Evolutionary conservation across 176 grass and related monocot genomes (phyloP).

Genomic region (Microstegium vimineum): DNA sequence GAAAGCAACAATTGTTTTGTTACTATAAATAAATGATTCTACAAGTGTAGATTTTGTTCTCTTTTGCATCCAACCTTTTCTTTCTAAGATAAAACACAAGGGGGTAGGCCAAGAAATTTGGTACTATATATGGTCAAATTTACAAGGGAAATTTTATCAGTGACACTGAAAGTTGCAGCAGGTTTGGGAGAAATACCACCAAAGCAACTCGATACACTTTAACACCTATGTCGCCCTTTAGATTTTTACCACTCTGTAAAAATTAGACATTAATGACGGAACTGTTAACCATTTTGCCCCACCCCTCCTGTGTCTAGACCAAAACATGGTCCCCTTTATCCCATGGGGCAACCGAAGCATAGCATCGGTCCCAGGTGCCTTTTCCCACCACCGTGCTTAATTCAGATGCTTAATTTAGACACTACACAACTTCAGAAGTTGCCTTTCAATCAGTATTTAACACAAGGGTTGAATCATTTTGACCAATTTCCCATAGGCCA

Average conservation of each 20-base stretch:
- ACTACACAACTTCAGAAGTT: neutral
- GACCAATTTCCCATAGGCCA: neutral
- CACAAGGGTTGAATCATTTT: neutral
- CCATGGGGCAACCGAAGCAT: neutral
- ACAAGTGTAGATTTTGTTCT: neutral
- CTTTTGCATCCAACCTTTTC: neutral
- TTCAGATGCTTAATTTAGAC: neutral
- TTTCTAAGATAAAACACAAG: neutral
- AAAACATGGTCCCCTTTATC: neutral
- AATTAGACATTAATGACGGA: neutral
- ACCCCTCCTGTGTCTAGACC: neutral
- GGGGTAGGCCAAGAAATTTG: no score
- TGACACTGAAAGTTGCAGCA: neutral
- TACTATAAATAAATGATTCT: neutral
- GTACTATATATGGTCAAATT: no score
- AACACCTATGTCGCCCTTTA: neutral
- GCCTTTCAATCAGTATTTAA: neutral
- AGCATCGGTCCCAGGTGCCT: neutral
- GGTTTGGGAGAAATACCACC: neutral
- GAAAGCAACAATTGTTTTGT: neutral
- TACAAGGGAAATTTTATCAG: neutral
- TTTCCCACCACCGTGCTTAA: neutral
- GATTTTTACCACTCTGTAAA: neutral
- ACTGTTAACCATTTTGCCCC: neutral
- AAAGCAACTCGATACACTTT: neutral